phyloP scores from a whole-genome alignment of 1,284 basidiomycete genomes.

The Malassezia nana region DNA sequence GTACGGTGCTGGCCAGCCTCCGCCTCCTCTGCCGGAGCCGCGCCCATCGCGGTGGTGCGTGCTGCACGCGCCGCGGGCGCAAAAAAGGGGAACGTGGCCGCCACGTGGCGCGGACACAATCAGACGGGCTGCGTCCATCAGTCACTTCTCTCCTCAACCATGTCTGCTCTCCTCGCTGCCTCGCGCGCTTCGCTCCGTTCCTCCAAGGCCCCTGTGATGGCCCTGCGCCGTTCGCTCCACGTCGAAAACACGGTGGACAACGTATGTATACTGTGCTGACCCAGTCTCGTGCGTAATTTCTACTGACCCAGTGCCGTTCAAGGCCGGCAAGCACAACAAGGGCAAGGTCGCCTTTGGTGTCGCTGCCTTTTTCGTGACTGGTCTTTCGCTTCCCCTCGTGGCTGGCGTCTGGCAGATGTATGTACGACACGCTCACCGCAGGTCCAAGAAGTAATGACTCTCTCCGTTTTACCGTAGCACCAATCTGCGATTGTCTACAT shows the following conservation, averaged over 20 bases:
- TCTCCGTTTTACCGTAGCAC: conserved; percentile 2
- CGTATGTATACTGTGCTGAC: conserved; percentile 23
- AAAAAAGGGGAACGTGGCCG: not conserved
- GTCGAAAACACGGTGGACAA: conserved; percentile 45
- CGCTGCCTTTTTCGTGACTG: conserved; percentile 33
- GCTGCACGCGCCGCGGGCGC: not conserved
- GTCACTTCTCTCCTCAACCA: conserved; percentile 10
- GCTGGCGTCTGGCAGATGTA: conserved; percentile 41
- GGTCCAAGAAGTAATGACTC: conserved; percentile 9
- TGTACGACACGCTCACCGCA: conserved; percentile 8
- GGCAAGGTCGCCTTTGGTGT: conserved; percentile 31
- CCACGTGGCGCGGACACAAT: conserved; percentile 9
- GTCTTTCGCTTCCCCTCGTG: conserved; percentile 39
- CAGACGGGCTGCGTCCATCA: not conserved
- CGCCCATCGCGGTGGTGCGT: not conserved
- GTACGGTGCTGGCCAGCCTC: conserved; percentile 1
- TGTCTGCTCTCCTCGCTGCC: conserved; percentile 32
- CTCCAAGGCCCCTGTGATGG: conserved; percentile 23
- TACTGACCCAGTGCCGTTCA: conserved; percentile 35
- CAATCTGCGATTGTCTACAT: not conserved
- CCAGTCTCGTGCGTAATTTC: conserved; percentile 20
- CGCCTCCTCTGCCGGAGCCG: not conserved
- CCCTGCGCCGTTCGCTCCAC: conserved; percentile 33
- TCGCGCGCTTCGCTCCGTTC: conserved; percentile 30
- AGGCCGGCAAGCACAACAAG: conserved; percentile 38